Conservation (phyloP, 768 basidiomycete species). For the Russula virescens region DNA sequence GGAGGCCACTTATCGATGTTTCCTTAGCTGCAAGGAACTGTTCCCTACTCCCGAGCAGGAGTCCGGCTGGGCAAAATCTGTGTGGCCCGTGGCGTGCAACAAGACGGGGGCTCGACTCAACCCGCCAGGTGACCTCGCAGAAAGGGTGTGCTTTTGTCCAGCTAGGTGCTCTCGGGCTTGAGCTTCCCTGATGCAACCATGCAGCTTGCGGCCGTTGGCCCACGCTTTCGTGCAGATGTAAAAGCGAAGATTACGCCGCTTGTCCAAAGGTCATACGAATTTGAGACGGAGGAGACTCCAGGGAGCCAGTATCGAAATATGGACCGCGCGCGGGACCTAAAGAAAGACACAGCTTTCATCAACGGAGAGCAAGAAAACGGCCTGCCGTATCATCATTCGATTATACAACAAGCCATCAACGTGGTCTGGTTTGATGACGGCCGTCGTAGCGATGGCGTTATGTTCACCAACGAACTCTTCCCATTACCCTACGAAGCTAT, state of each 20-base stretch:
- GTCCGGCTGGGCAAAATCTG: not conserved
- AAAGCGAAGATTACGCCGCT: conserved; percentile 5
- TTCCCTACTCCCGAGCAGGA: conserved; percentile 8
- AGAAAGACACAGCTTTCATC: conserved; percentile 6
- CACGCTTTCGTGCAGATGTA: not conserved
- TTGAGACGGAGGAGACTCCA: not conserved
- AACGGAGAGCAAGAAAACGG: not conserved
- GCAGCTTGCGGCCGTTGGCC: not conserved
- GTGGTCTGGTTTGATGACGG: conserved; percentile 4
- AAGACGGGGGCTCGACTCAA: not conserved
- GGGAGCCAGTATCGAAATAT: not conserved
- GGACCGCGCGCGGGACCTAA: not conserved
- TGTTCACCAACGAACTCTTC: conserved; percentile 4
- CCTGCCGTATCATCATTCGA: not conserved
- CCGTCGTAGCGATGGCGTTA: not conserved
- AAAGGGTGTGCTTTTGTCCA: not conserved
- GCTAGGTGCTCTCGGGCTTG: not conserved
- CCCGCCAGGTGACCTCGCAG: not conserved
- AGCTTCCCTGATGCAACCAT: not conserved
- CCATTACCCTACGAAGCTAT: conserved; percentile 10
- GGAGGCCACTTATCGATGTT: conserved; percentile 7
- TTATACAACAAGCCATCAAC: conserved; percentile 6
- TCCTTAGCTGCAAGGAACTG: not conserved
- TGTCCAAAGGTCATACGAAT: not conserved
- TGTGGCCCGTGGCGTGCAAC: conserved; percentile 9